These are phyloP conservation scores for Globisporangium okanoganense DNA, from an alignment of 352 stramenopile genomes.

Conservation along the genomic window DNA sequence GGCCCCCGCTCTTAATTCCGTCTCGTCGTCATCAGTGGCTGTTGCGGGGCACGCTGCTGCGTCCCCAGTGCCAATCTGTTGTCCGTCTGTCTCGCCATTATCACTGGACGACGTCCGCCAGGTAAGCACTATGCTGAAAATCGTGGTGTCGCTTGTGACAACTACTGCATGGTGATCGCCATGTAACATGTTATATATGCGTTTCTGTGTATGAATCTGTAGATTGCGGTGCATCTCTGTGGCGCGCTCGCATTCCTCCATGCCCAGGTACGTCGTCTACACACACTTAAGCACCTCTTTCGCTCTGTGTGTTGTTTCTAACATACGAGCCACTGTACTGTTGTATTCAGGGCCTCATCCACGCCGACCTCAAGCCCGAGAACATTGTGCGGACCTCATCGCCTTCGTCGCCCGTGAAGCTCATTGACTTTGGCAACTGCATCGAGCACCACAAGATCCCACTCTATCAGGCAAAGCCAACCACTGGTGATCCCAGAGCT, in stretches of 20 bases:
- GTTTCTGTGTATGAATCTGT: background rate
- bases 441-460: constrained; percentile 38
- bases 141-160: background rate
- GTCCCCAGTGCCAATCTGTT: constrained; percentile 18
- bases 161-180: background rate
- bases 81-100: constrained; percentile 20
- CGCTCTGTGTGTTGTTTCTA: no score
- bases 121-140: no score
- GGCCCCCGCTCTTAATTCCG: no score
- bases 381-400: constrained; percentile 41
- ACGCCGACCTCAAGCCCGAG: constrained; percentile 76
- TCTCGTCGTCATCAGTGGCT: background rate
- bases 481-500: no score
- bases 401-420: constrained; percentile 31
- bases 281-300: no score
- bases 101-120: constrained; percentile 35
- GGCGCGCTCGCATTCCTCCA: constrained; percentile 62
- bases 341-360: constrained; percentile 41
- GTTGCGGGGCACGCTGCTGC: background rate
- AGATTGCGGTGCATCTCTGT: constrained; percentile 63
- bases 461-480: constrained; percentile 20
- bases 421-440: constrained; percentile 80
- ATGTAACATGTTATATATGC: background rate
- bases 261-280: constrained; percentile 27
- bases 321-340: background rate